Base-by-base conservation (phyloP, 306 rosid genomes). In the Glycine tomentella region DNA sequence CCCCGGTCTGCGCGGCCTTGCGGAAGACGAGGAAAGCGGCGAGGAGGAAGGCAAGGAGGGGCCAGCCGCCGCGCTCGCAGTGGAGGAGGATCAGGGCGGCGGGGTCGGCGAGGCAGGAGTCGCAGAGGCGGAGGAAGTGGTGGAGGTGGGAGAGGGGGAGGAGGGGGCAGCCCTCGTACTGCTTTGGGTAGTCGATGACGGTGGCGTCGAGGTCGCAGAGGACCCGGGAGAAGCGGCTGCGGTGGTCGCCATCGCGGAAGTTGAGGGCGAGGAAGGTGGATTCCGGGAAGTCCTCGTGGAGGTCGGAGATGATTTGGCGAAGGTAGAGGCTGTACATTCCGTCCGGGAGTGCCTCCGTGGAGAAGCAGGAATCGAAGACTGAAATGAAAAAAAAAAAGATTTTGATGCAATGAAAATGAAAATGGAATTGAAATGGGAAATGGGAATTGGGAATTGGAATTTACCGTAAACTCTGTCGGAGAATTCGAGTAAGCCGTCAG, bases 41-140 rank as follows among this genome's bases (percentile, higher is more conserved):
- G 8, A 95, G 88, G 9, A 93, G 91, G 75, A 91, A 93, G 11
- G 97, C 97, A 74, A 95, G 85, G 53, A 93, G 93, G 46, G 99
- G 97, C 99, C 99, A 95, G 58, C 97, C 99, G 31, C 99, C 99
- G 74, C 99, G 90, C 83, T 95, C 99, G 58, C 99, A 93, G 68
- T 95, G 99, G 49, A 95, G 88, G 80, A 95, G 89, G 65, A 95
- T 86, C 68, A 95, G 78, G 75, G 87, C 88, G 64, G 88, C 87
- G 59, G 91, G 95, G 25, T 93, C 93, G 48, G 85, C 80, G 68
- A 95, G 92, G 97, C 99, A 95, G 73, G 89, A 89, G 78, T 93
- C 99, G 59, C 94, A 95, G 58, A 89, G 91, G 20, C 97, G 91
- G 71, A 95, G 99, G 79, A 95, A 93, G 83, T 95, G 99, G 69